Evolutionary conservation across 2,329 filamentous ascomycete genomes (phyloP).

Genomic region (Lecanicillium sp.): DNA sequence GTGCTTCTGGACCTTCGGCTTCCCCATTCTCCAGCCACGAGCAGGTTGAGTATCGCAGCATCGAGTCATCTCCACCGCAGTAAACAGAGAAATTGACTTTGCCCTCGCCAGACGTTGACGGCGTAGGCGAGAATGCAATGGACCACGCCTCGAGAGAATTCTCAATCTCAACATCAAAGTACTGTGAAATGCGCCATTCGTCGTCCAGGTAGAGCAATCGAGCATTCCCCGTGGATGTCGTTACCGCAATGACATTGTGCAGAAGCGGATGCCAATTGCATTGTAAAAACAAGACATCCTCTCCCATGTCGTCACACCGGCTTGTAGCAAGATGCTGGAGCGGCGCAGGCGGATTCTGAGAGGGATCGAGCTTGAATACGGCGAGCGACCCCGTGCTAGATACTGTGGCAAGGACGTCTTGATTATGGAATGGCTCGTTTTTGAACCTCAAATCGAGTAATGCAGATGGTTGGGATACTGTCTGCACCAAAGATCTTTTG

Average conservation of each 20-base stretch:
- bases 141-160: conserved; percentile 68
- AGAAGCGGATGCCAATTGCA: conserved; percentile 62
- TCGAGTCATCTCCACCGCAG: conserved; percentile 70
- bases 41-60: conserved; percentile 40
- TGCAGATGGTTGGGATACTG: conserved; percentile 56
- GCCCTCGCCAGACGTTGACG: conserved; percentile 7
- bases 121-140: conserved; percentile 46
- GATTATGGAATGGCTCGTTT: conserved; percentile 29
- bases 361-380: conserved; percentile 49
- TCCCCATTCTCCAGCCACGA: conserved; percentile 10
- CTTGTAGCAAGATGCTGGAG: conserved; percentile 35
- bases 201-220: conserved; percentile 41
- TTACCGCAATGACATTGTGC: conserved; percentile 53
- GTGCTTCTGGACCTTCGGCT: conserved; percentile 11
- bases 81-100: conserved; percentile 37
- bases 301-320: conserved; percentile 39
- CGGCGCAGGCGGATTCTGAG: conserved; percentile 19
- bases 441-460: conserved; percentile 83
- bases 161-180: conserved; percentile 30
- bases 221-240: conserved; percentile 61
- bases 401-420: conserved; percentile 59
- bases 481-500: conserved; percentile 49
- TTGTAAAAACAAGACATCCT: conserved; percentile 59
- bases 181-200: conserved; percentile 27
- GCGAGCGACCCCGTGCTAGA: conserved; percentile 67